Evolutionary conservation across 2,329 filamentous ascomycete genomes (phyloP).

Genomic region (Aspergillus udagawae): DNA sequence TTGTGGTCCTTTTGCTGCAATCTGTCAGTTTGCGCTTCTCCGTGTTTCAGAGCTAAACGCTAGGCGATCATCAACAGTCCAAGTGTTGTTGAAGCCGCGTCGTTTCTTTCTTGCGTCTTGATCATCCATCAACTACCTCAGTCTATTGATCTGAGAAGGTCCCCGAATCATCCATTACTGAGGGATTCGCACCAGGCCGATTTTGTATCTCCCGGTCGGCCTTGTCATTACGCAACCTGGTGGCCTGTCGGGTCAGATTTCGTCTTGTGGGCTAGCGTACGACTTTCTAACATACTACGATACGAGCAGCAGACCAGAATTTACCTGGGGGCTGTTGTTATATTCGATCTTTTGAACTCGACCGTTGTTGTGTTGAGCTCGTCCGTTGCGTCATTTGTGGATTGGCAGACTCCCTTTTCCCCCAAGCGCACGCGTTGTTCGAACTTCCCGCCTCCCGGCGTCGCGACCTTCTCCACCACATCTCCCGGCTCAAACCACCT

Average conservation of each 20-base stretch:
- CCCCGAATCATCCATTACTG: background rate
- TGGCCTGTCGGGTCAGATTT: background rate
- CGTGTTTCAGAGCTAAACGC: background rate
- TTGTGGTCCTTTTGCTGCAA: background rate
- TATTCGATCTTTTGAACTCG: slow-evolving; percentile 2
- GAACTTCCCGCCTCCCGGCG: slow-evolving; percentile 25
- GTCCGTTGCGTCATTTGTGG: slow-evolving; percentile 22
- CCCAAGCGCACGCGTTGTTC: slow-evolving; percentile 24
- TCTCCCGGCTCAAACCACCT: slow-evolving; percentile 23
- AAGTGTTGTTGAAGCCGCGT: background rate
- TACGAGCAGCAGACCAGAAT: background rate
- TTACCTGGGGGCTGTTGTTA: background rate
- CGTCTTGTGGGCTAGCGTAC: background rate
- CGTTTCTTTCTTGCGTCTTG: background rate
- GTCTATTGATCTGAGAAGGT: background rate
- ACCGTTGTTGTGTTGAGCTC: slow-evolving; percentile 10
- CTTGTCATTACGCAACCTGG: background rate
- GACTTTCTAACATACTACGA: background rate
- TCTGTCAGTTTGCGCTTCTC: background rate
- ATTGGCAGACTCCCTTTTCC: slow-evolving; percentile 12
- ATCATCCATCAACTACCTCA: background rate
- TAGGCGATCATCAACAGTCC: background rate
- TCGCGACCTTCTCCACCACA: slow-evolving; percentile 27
- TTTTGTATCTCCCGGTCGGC: background rate
- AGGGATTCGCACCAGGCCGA: background rate